These are phyloP conservation scores for Wickerhamomyces queroliae DNA, from an alignment of 805 yeast species.

Conservation along the genomic window DNA sequence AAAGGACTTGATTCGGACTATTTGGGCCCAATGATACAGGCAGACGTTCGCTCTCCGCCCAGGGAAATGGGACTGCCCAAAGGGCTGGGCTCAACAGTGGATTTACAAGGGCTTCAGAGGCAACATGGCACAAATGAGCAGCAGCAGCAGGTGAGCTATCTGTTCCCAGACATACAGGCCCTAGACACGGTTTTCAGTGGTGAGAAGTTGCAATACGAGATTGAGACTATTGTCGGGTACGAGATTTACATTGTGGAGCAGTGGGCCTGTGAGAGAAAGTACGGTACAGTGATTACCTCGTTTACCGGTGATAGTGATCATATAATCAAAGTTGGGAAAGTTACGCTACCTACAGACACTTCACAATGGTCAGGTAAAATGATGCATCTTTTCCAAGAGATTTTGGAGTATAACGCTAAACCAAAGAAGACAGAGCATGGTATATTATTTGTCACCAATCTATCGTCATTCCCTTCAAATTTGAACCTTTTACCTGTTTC, in stretches of 20 bases:
- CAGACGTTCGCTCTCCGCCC: background rate
- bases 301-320: slow-evolving; percentile 83
- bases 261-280: slow-evolving; percentile 75
- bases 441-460: slow-evolving; percentile 69
- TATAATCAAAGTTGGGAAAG: slow-evolving; percentile 51
- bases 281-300: slow-evolving; percentile 66
- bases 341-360: slow-evolving; percentile 38
- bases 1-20: too few species aligned
- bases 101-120: background rate
- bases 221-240: slow-evolving; percentile 58
- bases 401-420: slow-evolving; percentile 59
- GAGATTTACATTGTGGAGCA: slow-evolving; percentile 92
- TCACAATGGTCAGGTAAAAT: slow-evolving; percentile 35
- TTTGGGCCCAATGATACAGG: background rate
- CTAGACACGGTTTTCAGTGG: slow-evolving; percentile 39
- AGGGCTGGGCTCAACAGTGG: background rate
- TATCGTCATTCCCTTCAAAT: slow-evolving; percentile 75
- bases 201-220: slow-evolving; percentile 37
- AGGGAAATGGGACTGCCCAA: too few species aligned
- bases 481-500: slow-evolving; percentile 68
- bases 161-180: slow-evolving; percentile 56
- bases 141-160: slow-evolving; percentile 14
- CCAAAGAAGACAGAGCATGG: slow-evolving; percentile 61
- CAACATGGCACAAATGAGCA: background rate
- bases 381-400: slow-evolving; percentile 57